Conservation (phyloP, 352 stramenopile species). For the Halophytophthora polymorphica region DNA sequence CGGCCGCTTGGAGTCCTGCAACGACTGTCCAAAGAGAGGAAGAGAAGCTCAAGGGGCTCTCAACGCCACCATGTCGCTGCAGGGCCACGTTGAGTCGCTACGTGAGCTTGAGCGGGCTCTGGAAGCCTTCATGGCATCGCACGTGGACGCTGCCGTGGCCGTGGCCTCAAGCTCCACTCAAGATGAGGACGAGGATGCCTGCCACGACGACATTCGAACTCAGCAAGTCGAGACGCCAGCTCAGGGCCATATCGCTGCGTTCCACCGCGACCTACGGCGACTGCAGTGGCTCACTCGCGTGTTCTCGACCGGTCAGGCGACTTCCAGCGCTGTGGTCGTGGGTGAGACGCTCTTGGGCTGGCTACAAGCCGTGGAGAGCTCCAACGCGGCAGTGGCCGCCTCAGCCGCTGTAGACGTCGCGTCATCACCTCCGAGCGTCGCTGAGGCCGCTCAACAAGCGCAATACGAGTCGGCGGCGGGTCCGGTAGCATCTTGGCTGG, state of each 20-base stretch:
- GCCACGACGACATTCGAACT: neutral
- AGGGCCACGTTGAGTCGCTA: slow-evolving; percentile 6
- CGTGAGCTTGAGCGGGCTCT: slow-evolving; percentile 57
- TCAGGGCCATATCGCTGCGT: neutral
- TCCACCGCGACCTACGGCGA: slow-evolving; percentile 24
- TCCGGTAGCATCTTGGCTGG: slow-evolving; percentile 42
- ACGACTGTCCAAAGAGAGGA: too few relatives aligned
- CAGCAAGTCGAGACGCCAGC: neutral
- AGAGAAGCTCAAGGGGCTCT: too few relatives aligned
- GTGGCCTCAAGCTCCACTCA: slow-evolving; percentile 3
- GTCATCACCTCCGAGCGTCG: slow-evolving; percentile 7
- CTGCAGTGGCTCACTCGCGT: slow-evolving; percentile 30
- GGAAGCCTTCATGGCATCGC: slow-evolving; percentile 50
- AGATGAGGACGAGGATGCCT: neutral
- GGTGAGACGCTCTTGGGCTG: slow-evolving; percentile 32
- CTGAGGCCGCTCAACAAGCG: slow-evolving; percentile 13
- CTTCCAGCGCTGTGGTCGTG: slow-evolving; percentile 9
- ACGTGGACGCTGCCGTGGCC: slow-evolving; percentile 19
- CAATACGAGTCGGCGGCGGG: slow-evolving; percentile 15
- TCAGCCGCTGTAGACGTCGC: neutral
- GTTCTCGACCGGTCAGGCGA: slow-evolving; percentile 10
- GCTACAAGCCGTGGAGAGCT: slow-evolving; percentile 36
- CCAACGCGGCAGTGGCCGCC: slow-evolving; percentile 16
- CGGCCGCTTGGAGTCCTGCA: too few relatives aligned
- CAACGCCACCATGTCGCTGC: neutral